A percentile compares a stretch with the other conserved stretches of the same genome.
Conservation (phyloP, 345 rosid genomes). For the Reutealis trisperma region DNA sequence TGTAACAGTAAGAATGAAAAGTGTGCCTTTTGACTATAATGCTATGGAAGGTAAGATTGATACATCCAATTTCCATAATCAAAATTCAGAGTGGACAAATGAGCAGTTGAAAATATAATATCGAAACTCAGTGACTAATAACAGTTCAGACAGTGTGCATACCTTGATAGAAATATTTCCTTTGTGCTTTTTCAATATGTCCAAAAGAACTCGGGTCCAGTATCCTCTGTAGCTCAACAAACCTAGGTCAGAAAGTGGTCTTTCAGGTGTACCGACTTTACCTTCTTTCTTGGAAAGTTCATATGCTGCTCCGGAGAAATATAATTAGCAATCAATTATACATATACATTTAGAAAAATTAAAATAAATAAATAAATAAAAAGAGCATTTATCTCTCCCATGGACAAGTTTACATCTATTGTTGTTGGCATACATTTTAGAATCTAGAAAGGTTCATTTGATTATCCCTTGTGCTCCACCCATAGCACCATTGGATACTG, state of each 20-base stretch:
- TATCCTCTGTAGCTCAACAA: conserved; percentile 95
- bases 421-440: no score
- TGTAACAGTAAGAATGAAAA: not conserved
- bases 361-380: not conserved
- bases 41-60: not conserved
- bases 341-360: not conserved
- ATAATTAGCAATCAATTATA: not conserved
- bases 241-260: conserved; percentile 98
- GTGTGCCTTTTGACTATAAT: not conserved
- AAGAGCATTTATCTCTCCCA: not conserved
- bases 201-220: conserved; percentile 94
- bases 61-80: not conserved
- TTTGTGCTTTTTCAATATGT: conserved; percentile 97
- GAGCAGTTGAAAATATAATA: conserved; percentile 6
- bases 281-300: conserved; percentile 99
- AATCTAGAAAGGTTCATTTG: not conserved
- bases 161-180: conserved; percentile 99
- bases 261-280: conserved; percentile 98
- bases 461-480: not conserved
- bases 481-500: not conserved
- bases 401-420: not conserved
- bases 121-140: not conserved
- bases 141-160: conserved; percentile 8
- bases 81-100: conserved; percentile 6
- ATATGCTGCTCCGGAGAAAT: conserved; percentile 60